Percentiles rank a stretch among this genome's conserved stretches.
These are phyloP conservation scores for Globisporangium uncinulatum DNA, from an alignment of 352 stramenopile genomes.

Conservation along the genomic window DNA sequence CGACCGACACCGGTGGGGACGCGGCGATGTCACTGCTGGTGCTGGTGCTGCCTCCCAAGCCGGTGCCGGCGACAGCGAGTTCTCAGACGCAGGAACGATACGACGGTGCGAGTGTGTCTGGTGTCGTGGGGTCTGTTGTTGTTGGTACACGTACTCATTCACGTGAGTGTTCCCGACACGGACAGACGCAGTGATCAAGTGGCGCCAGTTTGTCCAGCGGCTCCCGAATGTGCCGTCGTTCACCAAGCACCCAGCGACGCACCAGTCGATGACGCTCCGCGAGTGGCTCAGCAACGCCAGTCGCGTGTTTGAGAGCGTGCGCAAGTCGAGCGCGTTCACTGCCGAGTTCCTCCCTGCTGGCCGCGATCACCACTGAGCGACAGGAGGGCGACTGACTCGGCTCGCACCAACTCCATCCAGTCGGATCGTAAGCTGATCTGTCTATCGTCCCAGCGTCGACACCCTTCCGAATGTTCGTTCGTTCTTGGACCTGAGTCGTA, in stretches of 20 bases:
- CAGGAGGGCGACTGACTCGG: too few relatives aligned
- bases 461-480: too few relatives aligned
- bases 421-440: too few relatives aligned
- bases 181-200: slow-evolving; percentile 7
- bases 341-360: slow-evolving; percentile 31
- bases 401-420: too few relatives aligned
- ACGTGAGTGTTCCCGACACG: background rate
- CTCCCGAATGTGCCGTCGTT: slow-evolving; percentile 18
- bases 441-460: too few relatives aligned
- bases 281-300: slow-evolving; percentile 73
- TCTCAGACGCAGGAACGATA: slow-evolving; percentile 24
- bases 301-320: slow-evolving; percentile 62
- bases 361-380: slow-evolving; percentile 35
- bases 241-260: slow-evolving; percentile 7
- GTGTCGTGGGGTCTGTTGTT: slow-evolving; percentile 8
- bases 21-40: background rate
- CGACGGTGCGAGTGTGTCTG: slow-evolving; percentile 22
- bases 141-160: slow-evolving; percentile 1
- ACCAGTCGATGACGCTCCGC: slow-evolving; percentile 39
- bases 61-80: background rate
- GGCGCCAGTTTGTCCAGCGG: slow-evolving; percentile 12
- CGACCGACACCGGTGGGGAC: background rate
- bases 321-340: slow-evolving; percentile 55
- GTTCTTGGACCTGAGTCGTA: too few relatives aligned
- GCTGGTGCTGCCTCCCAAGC: slow-evolving; percentile 9